Evolutionary conservation across 2,329 filamentous ascomycete genomes (phyloP).

Genomic region (Nigrospora oryzae): DNA sequence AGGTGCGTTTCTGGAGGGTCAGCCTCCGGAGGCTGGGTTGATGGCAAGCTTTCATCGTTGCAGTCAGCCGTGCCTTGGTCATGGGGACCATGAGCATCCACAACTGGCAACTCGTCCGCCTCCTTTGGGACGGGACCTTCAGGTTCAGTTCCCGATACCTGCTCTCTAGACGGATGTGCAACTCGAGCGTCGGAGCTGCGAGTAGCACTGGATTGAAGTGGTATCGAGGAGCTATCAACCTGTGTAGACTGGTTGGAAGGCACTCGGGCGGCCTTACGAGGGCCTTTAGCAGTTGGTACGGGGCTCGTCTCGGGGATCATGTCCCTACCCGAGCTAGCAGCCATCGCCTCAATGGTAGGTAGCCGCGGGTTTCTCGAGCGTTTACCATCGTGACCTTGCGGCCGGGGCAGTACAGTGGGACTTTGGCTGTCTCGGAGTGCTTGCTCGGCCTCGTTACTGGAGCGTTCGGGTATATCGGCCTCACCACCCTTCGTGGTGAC

Average conservation of each 20-base stretch:
- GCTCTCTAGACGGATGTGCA: neutral
- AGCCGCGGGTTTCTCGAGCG: neutral
- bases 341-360: neutral
- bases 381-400: neutral
- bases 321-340: slow-evolving; percentile 10
- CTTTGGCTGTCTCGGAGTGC: slow-evolving; percentile 22
- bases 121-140: neutral
- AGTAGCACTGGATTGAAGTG: neutral
- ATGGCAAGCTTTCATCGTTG: neutral
- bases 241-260: neutral
- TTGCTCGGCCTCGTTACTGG: slow-evolving; percentile 9
- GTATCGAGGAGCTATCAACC: neutral
- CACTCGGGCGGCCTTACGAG: neutral
- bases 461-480: neutral
- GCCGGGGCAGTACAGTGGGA: slow-evolving; percentile 2
- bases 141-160: neutral
- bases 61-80: neutral
- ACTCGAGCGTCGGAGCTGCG: neutral
- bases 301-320: slow-evolving; percentile 23
- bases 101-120: neutral
- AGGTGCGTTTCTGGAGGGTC: too few relatives aligned
- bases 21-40: neutral
- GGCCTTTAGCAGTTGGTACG: neutral
- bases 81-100: neutral
- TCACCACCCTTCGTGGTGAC: neutral